Evolutionary conservation across 306 rosid species (phyloP), one percentile per base, ranked within the genome.

Genomic region (Ceratonia siliqua): DNA sequence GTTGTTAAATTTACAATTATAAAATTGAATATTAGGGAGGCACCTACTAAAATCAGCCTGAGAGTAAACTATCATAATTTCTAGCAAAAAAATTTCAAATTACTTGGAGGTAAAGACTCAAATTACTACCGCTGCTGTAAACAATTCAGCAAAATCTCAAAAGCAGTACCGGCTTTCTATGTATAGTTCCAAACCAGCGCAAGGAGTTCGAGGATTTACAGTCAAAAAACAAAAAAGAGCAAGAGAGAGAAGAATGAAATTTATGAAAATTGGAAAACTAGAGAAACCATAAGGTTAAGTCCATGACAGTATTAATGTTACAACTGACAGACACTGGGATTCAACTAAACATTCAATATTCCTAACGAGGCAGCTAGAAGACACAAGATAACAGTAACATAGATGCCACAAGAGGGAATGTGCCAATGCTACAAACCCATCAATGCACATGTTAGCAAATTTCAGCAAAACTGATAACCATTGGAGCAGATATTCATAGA

Each of bases 1-100:
- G 32, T 21, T 17, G 35, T 3, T 8, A 43, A 76, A 8, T 25
- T 66, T 43, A 45, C 36, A 33, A 62, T 18, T 53, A 59, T 6
- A 7, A 79, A 79, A 73, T 70, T 64, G 33, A 42, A 70, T 73
- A 69, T 20, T 20, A 36, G 43, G 35, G 27, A 49, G 43, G 35
- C 55, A 49, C 27, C 63, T 33, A 41, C n/a, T n/a, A n/a, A n/a
- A n/a, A n/a, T n/a, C n/a, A n/a, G n/a, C n/a, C n/a, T n/a, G n/a
- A n/a, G n/a, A n/a, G n/a, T n/a, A n/a, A n/a, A n/a, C n/a, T n/a
- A n/a, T n/a, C n/a, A n/a, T n/a, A n/a, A n/a, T n/a, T n/a, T n/a
- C n/a, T n/a, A n/a, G n/a, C n/a, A n/a, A n/a, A n/a, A n/a, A n/a
- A n/a, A n/a, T n/a, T n/a, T n/a, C n/a, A n/a, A n/a, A n/a, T n/a